Conservation (phyloP, 2,329 filamentous ascomycete genomes). For the Aspergillus felis region DNA sequence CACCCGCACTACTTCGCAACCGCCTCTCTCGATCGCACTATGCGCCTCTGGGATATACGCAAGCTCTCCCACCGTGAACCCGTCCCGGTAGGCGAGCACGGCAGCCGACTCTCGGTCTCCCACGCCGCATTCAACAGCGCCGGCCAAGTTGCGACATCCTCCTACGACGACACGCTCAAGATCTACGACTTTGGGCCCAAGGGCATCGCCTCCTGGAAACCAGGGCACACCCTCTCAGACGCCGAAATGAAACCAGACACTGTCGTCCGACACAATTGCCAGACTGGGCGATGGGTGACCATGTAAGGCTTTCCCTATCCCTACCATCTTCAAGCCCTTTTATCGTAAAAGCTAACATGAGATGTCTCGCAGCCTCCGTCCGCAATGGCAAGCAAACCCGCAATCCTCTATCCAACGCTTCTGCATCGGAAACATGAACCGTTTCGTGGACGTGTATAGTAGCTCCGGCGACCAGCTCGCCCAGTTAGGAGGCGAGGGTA, state of each 20-base stretch:
- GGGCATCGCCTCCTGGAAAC: constrained; percentile 56
- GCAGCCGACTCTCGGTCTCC: constrained; percentile 78
- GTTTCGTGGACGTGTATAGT: constrained; percentile 89
- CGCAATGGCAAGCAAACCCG: constrained; percentile 85
- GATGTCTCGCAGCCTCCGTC: constrained; percentile 53
- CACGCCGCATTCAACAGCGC: constrained; percentile 85
- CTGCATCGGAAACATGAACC: constrained; percentile 94
- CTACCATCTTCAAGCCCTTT: background rate
- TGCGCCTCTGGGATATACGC: constrained; percentile 90
- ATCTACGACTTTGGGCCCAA: constrained; percentile 71
- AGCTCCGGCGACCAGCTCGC: constrained; percentile 79
- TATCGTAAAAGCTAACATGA: background rate
- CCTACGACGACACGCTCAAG: constrained; percentile 93
- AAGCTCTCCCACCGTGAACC: constrained; percentile 65
- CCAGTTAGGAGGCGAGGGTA: constrained; percentile 82
- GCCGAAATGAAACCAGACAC: constrained; percentile 65
- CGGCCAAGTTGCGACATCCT: constrained; percentile 84
- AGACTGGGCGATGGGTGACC: constrained; percentile 91
- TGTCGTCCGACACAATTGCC: constrained; percentile 81
- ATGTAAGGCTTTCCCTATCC: constrained; percentile 52
- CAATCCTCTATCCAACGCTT: constrained; percentile 79
- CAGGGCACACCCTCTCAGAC: constrained; percentile 55
- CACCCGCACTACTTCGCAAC: constrained; percentile 82
- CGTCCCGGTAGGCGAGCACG: constrained; percentile 72
- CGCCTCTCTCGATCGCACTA: constrained; percentile 79